Base-by-base conservation (phyloP, 768 basidiomycete genomes). In the Thelephora aurantiotincta region DNA sequence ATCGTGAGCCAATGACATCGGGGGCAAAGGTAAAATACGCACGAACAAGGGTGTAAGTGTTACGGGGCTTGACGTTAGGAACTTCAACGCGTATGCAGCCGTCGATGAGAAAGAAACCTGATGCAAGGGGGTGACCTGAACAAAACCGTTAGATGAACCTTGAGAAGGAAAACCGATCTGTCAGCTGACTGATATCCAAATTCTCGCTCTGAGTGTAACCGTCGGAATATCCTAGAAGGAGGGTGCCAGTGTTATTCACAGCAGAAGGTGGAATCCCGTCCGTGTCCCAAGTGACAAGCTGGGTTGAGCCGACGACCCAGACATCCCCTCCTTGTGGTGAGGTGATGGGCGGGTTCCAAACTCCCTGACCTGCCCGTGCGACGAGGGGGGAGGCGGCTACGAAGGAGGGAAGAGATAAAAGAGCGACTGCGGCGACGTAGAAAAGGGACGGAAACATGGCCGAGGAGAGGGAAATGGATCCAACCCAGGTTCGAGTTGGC, bases 1-100 rank as follows among this genome's bases (percentile, higher is more conserved):
- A 4, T 2, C 14, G 38, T 16, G 14, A 43, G 12, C 35, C 33
- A 16, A 35, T 23, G 5, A 35, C 20, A 11, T 23, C 41, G 34
- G 18, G 5, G 43, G 4, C 6, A 35, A 45, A 35, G 12, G 9
- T 47, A 43, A 13, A 16, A 23, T 22, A 58, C 57, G 61, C 50
- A 73, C 72, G 59, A 52, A 74, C 73, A 47, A 74, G 59, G 48
- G 72, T 66, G 56, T 74, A 75, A 54, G 68, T 62, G 49, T 63
- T 49, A 33, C 68, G 56, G 11, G 58, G 36, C 11, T 60, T 16
- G 13, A 69, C 60, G 33, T 64, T 50, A 11, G 72, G 71, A 26
- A 72, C 65, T 22, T 54, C 65, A 34, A 73, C 58, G n/a, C 54
- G 50, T 14, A 65, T 64, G n/a, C 46, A 51, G 19, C 73, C 73